phyloP scores from a whole-genome alignment of 306 rosid genomes.

The Vachellia pachyceras region DNA sequence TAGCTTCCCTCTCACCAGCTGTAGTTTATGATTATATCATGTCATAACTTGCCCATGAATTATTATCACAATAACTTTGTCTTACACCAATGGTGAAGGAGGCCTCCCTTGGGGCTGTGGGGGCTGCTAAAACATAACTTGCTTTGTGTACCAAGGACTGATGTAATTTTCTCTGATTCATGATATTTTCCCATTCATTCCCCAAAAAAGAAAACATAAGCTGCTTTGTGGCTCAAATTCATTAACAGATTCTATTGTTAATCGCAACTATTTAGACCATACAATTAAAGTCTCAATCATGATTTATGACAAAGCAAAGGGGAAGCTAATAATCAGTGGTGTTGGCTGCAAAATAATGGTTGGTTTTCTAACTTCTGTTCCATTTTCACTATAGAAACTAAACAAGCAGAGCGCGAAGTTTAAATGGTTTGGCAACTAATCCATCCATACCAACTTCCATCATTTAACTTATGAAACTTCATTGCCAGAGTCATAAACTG shows the following conservation, averaged over 20 bases:
- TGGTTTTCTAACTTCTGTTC: neutral
- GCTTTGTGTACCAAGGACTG: too few relatives aligned
- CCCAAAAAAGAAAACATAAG: too few relatives aligned
- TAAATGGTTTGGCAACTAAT: neutral
- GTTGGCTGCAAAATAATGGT: conserved; percentile 11
- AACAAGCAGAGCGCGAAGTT: neutral
- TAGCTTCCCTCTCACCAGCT: neutral
- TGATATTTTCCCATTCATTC: too few relatives aligned
- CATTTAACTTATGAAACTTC: neutral
- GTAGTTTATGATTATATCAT: neutral
- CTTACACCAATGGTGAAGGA: too few relatives aligned
- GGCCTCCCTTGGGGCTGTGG: too few relatives aligned
- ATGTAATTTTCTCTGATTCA: too few relatives aligned
- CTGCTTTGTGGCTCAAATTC: neutral
- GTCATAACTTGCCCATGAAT: neutral
- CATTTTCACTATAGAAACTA: neutral
- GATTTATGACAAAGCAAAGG: neutral
- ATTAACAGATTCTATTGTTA: neutral
- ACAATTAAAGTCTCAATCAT: neutral
- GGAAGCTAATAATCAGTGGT: neutral
- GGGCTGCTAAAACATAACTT: too few relatives aligned
- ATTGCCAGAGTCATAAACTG: neutral
- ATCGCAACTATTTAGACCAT: neutral
- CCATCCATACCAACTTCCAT: neutral
- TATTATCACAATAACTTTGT: too few relatives aligned